Evolutionary conservation across 106 monocot species (phyloP), one percentile per base, ranked within the genome.

Genomic region (Dactylorhiza incarnata): DNA sequence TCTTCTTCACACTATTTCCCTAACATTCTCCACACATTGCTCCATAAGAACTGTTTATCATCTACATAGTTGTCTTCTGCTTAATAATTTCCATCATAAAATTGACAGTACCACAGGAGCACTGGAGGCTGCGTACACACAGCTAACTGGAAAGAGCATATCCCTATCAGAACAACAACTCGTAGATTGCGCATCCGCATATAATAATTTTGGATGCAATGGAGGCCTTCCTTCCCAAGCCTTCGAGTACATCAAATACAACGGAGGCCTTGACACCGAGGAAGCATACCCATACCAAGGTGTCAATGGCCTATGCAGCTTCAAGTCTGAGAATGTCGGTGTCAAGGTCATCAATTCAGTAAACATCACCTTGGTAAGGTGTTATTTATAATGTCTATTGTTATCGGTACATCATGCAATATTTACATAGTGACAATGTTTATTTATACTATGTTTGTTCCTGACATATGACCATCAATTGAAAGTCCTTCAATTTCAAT

Each of bases 191-290:
- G 94, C 86, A 2, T 7, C 15, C 53, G 81, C 62, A 43, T 94
- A 77, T 78, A 91, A 94, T 73, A 94, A 94, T 76, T 88, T 88
- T 47, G 94, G 94, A 17, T 94, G 94, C 86, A 86, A 75, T 16
- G 94, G 90, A n/a, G 88, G 94, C 3, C 74, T 94, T 22, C 94
- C 94, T 10, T 94, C 93, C 6, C 94, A 94, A 58, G 91, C 94
- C 17, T 94, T 86, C 44, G 81, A 90, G 54, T 94, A 94, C 76
- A 83, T 94, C 54, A 94, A 88, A 45, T 86, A 86, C 76, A 94
- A 85, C 75, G 94, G 94, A 9, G 94, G 94, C 52, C 83, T 94
- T 23, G 90, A 94, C 75, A 90, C 90, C 5, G 94, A 94, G 51
- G 84, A 86, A 37, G 58, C 94, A 15, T 94, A 94, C 79, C 94